A percentile compares a stretch with the other conserved stretches of the same genome.
Evolutionary conservation across 768 basidiomycete genomes (phyloP).

Genomic region (Leccinum ochraceum): DNA sequence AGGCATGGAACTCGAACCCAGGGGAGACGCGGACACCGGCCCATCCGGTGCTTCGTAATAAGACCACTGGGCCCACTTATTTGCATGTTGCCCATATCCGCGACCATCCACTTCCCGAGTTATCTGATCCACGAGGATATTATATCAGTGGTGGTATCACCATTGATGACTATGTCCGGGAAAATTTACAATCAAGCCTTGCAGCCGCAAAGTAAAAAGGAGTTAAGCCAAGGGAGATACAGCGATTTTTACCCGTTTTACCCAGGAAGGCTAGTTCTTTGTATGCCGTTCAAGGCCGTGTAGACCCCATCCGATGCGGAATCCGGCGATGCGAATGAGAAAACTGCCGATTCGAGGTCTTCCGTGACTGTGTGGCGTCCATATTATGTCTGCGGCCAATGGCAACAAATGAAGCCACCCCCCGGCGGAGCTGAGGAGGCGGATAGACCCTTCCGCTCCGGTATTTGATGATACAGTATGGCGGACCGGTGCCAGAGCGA

Average conservation of each 20-base stretch:
- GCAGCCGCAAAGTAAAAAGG: conserved; percentile 30
- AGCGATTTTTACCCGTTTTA: conserved; percentile 42
- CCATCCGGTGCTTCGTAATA: conserved; percentile 27
- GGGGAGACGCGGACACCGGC: conserved; percentile 44
- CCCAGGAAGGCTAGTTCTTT: conserved; percentile 43
- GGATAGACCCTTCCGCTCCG: conserved; percentile 18
- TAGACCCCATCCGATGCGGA: conserved; percentile 29
- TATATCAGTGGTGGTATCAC: conserved; percentile 26
- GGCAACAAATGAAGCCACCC: conserved; percentile 19
- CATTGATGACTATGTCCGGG: conserved; percentile 36
- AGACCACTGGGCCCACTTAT: conserved; percentile 17
- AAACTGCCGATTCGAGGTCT: conserved; percentile 16
- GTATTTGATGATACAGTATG: conserved; percentile 50
- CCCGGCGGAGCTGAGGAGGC: conserved; percentile 14
- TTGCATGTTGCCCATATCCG: conserved; percentile 35
- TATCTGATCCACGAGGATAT: conserved; percentile 40
- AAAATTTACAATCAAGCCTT: conserved; percentile 34
- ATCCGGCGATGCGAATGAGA: conserved; percentile 4
- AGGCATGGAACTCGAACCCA: conserved; percentile 51
- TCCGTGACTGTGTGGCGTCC: conserved; percentile 7
- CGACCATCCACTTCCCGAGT: conserved; percentile 26
- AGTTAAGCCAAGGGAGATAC: conserved; percentile 49
- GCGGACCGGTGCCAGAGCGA: conserved; percentile 58
- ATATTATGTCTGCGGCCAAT: conserved; percentile 13
- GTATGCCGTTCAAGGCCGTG: conserved; percentile 30